phyloP scores from a whole-genome alignment of 2,329 filamentous ascomycete genomes.

The Coniochaeta sp. region DNA sequence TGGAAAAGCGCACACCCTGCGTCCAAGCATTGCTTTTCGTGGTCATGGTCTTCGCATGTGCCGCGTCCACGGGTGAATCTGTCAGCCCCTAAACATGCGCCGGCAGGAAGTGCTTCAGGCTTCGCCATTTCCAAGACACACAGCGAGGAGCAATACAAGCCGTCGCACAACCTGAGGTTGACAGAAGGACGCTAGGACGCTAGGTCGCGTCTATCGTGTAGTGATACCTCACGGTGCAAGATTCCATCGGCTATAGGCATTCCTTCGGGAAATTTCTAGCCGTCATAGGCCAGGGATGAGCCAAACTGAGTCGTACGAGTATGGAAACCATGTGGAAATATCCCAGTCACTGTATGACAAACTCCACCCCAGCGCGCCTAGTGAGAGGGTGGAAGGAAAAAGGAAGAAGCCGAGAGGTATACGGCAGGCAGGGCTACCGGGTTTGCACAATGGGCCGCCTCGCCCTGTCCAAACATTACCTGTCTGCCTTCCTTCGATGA shows the following conservation, averaged over 20 bases:
- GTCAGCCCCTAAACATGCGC: neutral
- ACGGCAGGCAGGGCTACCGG: neutral
- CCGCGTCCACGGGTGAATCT: neutral
- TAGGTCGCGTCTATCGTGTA: conserved; percentile 9
- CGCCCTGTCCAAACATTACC: neutral
- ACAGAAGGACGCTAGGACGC: conserved; percentile 17
- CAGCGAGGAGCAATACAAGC: neutral
- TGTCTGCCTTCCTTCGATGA: neutral
- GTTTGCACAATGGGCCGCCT: neutral
- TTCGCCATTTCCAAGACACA: neutral
- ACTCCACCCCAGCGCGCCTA: neutral
- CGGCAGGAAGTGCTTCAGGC: neutral
- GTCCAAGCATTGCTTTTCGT: no score
- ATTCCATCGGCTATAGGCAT: conserved; percentile 23
- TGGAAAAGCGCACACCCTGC: neutral
- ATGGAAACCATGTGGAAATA: conserved; percentile 20
- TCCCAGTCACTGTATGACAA: neutral
- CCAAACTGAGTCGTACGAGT: conserved; percentile 19
- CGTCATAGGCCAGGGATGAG: conserved; percentile 20
- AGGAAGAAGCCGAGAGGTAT: neutral
- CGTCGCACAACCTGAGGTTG: conserved; percentile 21
- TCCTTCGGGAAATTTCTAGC: conserved; percentile 21
- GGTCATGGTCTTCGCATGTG: no score
- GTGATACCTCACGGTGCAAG: conserved; percentile 16
- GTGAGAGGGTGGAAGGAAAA: neutral